Evolutionary conservation across 2,329 filamentous ascomycete genomes (phyloP).

Genomic region (Talaromyces rugulosus): DNA sequence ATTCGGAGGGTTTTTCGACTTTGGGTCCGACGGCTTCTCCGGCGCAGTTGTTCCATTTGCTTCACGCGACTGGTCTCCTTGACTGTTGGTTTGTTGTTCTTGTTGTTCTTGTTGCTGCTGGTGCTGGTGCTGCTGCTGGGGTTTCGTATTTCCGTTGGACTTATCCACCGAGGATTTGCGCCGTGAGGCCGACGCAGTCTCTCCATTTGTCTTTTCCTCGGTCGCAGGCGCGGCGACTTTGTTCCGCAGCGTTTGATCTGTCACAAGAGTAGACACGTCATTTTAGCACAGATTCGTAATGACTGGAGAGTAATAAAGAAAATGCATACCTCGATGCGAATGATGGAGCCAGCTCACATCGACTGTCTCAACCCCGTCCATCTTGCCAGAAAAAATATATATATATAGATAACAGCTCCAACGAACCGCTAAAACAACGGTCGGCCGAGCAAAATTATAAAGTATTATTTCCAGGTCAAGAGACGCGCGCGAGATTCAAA

Average conservation of each 20-base stretch:
- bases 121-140: slow-evolving; percentile 3
- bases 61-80: background rate
- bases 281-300: background rate
- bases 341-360: slow-evolving; percentile 92
- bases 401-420: background rate
- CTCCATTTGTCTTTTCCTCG: slow-evolving; percentile 24
- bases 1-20: slow-evolving; percentile 20
- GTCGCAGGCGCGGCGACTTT: slow-evolving; percentile 31
- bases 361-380: slow-evolving; percentile 78
- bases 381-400: slow-evolving; percentile 33
- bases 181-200: slow-evolving; percentile 20
- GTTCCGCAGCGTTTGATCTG: slow-evolving; percentile 15
- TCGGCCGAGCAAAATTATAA: background rate
- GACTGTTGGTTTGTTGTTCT: background rate
- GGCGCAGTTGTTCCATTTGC: slow-evolving; percentile 3
- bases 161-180: slow-evolving; percentile 15
- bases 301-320: background rate
- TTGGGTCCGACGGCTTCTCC: slow-evolving; percentile 12
- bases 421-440: background rate
- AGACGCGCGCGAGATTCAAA: background rate
- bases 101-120: slow-evolving; percentile 11
- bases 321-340: slow-evolving; percentile 68
- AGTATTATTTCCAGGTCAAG: background rate
- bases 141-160: background rate
- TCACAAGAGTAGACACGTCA: slow-evolving; percentile 27